Percentiles rank a stretch among this genome's conserved stretches.
phyloP scores from a whole-genome alignment of 1,284 basidiomycete species.

The Moesziomyces sp. region DNA sequence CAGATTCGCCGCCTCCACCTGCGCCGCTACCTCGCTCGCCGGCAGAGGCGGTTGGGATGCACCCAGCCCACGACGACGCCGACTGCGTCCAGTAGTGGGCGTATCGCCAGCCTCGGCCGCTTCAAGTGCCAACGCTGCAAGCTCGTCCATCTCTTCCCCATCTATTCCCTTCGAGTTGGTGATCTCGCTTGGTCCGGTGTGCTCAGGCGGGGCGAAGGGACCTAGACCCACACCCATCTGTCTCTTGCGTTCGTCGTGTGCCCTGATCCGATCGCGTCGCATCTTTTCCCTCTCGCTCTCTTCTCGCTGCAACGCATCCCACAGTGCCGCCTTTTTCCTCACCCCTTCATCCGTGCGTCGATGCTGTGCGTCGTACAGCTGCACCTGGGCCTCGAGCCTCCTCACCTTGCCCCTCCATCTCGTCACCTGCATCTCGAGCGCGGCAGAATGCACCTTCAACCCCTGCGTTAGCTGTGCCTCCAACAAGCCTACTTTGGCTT shows the following conservation, averaged over 20 bases:
- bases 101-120: constrained; percentile 31
- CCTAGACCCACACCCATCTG: neutral
- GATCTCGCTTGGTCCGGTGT: neutral
- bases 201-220: neutral
- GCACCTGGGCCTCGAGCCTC: constrained; percentile 9
- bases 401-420: constrained; percentile 17
- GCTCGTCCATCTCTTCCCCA: constrained; percentile 31
- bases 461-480: constrained; percentile 19
- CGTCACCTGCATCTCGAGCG: constrained; percentile 1
- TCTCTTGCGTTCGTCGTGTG: constrained; percentile 16
- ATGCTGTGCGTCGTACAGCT: constrained; percentile 2
- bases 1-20: constrained; percentile 21
- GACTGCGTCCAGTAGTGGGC: neutral
- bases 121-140: constrained; percentile 28
- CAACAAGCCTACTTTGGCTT: neutral
- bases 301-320: constrained; percentile 27
- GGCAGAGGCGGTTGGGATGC: constrained; percentile 8
- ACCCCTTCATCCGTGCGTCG: constrained; percentile 12
- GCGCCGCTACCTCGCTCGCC: constrained; percentile 2
- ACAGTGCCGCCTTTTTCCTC: constrained; percentile 24
- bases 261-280: constrained; percentile 7
- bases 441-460: constrained; percentile 13
- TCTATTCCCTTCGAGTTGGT: neutral
- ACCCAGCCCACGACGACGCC: neutral
- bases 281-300: neutral